These are phyloP conservation scores for Aureococcus anophagefferens DNA, from an alignment of 108 stramenopile species.

Conservation along the genomic window DNA sequence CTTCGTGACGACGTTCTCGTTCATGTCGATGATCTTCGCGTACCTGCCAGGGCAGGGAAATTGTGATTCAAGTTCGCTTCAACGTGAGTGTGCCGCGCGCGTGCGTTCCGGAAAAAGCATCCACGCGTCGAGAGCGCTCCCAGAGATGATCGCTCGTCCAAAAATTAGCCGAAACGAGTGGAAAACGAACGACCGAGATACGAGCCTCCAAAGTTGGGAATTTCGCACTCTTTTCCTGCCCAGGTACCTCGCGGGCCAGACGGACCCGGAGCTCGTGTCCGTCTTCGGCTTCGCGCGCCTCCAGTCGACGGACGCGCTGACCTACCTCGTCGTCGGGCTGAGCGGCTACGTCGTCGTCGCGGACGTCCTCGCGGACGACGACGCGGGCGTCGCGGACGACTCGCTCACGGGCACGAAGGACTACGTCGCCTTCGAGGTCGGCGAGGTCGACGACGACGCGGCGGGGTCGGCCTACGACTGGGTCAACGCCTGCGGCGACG, in stretches of 20 bases:
- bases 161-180: too few species aligned
- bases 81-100: too few species aligned
- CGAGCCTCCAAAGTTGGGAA: too few species aligned
- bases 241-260: background rate
- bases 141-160: too few species aligned
- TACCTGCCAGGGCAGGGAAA: too few species aligned
- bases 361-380: too few species aligned
- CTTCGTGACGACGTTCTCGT: background rate
- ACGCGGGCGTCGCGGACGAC: background rate
- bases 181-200: too few species aligned
- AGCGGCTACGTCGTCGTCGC: background rate
- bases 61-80: too few species aligned
- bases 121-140: too few species aligned
- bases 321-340: background rate
- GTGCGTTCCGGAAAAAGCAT: too few species aligned
- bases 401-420: background rate
- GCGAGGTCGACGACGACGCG: background rate
- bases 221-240: too few species aligned
- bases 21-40: background rate
- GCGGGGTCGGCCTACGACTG: background rate
- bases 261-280: background rate
- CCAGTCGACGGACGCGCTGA: background rate
- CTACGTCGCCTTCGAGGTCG: background rate
- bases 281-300: background rate
- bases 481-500: background rate